phyloP scores from a whole-genome alignment of 129 eudicot genomes.

The Saposhnikovia divaricata region DNA sequence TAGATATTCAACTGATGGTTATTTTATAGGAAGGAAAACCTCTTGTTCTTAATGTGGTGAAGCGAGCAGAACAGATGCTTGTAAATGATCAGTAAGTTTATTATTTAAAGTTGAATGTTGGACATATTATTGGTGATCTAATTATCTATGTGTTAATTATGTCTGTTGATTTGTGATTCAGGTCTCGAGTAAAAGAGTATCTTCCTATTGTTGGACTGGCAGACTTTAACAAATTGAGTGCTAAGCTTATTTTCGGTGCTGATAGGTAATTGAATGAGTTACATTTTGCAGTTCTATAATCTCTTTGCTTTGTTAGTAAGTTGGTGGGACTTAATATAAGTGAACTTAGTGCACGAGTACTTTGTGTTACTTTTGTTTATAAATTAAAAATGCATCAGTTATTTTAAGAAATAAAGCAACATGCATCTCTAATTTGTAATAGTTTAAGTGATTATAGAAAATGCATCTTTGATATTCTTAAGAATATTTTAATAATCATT shows the following conservation, averaged over 20 bases:
- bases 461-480: not conserved
- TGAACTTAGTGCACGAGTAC: not conserved
- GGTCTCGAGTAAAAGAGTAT: slow-evolving; percentile 90
- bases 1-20: not conserved
- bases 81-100: slow-evolving; percentile 64
- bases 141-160: not conserved
- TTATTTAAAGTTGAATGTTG: not conserved
- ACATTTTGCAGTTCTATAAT: not conserved
- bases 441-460: not conserved
- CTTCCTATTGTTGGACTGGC: slow-evolving; percentile 88
- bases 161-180: slow-evolving; percentile 12
- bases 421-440: not conserved
- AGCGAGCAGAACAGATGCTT: slow-evolving; percentile 72
- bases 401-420: not conserved
- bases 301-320: not conserved
- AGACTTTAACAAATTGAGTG: slow-evolving; percentile 87
- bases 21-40: slow-evolving; percentile 72
- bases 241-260: slow-evolving; percentile 86
- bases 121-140: not conserved
- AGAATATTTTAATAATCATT: not conserved
- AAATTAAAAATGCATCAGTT: not conserved
- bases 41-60: slow-evolving; percentile 84
- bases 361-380: not conserved
- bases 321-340: not conserved
- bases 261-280: slow-evolving; percentile 47